Percentiles rank a stretch among this genome's conserved stretches.
phyloP scores from a whole-genome alignment of 768 basidiomycete genomes.

The Xerocomellus amylosporus region DNA sequence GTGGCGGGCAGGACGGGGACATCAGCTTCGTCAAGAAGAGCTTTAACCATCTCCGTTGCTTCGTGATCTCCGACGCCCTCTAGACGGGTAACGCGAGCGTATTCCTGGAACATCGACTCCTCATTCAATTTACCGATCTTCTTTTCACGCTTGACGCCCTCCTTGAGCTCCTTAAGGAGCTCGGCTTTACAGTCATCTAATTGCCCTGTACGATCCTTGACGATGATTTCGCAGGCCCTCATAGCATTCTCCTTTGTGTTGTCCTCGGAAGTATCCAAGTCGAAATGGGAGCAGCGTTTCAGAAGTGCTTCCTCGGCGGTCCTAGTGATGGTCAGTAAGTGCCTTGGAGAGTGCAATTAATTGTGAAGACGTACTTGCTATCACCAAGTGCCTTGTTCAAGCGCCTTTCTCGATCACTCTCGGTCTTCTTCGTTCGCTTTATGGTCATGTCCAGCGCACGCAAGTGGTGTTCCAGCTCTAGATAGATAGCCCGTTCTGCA shows the following conservation, averaged over 20 bases:
- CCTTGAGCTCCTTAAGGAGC: conserved; percentile 60
- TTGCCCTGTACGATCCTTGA: conserved; percentile 75
- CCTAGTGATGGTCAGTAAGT: conserved; percentile 37
- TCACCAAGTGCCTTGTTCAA: conserved; percentile 84
- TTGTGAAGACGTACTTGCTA: conserved; percentile 55
- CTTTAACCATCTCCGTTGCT: conserved; percentile 57
- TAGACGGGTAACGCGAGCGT: conserved; percentile 62
- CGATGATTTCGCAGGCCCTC: conserved; percentile 91
- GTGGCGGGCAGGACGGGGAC: conserved; percentile 37
- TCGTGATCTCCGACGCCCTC: conserved; percentile 74
- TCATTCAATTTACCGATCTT: conserved; percentile 57
- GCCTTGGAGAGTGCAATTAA: neutral
- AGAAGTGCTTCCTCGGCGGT: conserved; percentile 90
- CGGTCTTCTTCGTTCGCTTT: conserved; percentile 60
- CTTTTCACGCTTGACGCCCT: conserved; percentile 68
- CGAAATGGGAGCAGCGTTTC: conserved; percentile 95
- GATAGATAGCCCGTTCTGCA: conserved; percentile 90
- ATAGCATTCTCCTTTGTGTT: conserved; percentile 70
- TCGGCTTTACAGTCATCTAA: conserved; percentile 77
- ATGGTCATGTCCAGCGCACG: conserved; percentile 85
- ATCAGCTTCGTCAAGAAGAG: conserved; percentile 60
- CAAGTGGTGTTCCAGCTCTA: conserved; percentile 91
- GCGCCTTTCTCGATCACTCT: conserved; percentile 86
- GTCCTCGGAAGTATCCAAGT: conserved; percentile 58
- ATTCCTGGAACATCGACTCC: conserved; percentile 80